These are phyloP conservation scores for Aspergillus mulundensis DNA, from an alignment of 495 filamentous ascomycete genomes.

Conservation along the genomic window DNA sequence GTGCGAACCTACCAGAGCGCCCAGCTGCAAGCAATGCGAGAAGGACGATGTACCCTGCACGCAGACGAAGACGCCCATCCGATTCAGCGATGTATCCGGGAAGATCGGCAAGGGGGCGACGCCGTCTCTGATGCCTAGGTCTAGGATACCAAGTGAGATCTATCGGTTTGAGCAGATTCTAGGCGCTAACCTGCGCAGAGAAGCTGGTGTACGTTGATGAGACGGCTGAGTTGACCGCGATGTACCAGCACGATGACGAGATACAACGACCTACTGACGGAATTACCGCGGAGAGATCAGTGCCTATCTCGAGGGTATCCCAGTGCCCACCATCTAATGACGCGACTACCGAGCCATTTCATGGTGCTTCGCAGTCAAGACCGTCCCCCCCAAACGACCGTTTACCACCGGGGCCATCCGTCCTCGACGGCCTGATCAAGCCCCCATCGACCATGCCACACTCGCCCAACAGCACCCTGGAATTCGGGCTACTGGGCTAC, in stretches of 20 bases:
- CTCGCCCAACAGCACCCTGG: neutral
- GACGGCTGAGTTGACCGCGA: conserved; percentile 6
- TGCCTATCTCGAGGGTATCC: too few species aligned
- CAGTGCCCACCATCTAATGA: too few species aligned
- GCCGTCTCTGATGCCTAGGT: neutral
- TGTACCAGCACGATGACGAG: neutral
- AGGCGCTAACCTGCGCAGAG: neutral
- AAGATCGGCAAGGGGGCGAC: neutral
- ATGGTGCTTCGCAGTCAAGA: too few species aligned
- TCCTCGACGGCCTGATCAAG: neutral
- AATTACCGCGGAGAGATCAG: too few species aligned
- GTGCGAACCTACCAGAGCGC: neutral
- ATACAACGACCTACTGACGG: neutral
- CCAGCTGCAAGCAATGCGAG: neutral
- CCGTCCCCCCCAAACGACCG: too few species aligned
- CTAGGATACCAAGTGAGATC: neutral
- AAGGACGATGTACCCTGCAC: neutral
- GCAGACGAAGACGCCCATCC: neutral
- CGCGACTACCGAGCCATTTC: too few species aligned
- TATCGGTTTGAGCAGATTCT: neutral
- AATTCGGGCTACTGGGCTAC: neutral
- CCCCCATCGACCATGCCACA: neutral
- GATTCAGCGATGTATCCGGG: neutral
- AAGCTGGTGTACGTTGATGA: conserved; percentile 14
- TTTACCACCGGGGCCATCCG: too few species aligned